Percentiles rank a stretch among this genome's conserved stretches.
These are phyloP conservation scores for Dianthus caryophyllus DNA, from an alignment of 148 eudicot genomes.

Conservation along the genomic window DNA sequence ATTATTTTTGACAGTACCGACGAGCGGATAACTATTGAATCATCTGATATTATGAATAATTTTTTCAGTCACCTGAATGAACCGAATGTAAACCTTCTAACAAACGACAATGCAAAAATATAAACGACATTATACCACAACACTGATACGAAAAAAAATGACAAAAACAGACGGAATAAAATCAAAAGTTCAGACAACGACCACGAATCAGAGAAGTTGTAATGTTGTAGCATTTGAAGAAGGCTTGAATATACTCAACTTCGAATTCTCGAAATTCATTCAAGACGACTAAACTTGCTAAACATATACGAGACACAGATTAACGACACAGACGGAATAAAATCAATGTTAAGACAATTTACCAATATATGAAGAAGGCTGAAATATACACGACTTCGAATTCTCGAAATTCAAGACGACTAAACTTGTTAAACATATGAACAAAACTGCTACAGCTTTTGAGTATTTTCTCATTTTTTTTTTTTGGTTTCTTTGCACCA, in stretches of 20 bases:
- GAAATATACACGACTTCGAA: slow-evolving; percentile 1
- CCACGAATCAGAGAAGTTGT: not conserved
- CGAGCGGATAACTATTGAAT: not conserved
- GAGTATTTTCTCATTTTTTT: slow-evolving; percentile 13
- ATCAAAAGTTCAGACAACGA: not conserved
- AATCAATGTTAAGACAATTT: not conserved
- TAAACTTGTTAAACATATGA: slow-evolving; percentile 17
- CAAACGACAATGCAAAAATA: no score
- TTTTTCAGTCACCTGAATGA: no score
- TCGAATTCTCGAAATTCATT: slow-evolving; percentile 14
- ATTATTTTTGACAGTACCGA: not conserved
- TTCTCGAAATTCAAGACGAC: slow-evolving; percentile 8
- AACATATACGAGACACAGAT: no score
- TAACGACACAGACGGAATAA: no score
- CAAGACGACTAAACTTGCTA: slow-evolving; percentile 9
- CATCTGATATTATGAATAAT: no score
- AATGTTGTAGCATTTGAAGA: not conserved
- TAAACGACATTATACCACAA: not conserved
- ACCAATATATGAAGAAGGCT: not conserved
- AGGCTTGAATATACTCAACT: not conserved
- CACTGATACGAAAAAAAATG: not conserved
- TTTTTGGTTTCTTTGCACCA: not conserved
- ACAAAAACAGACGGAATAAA: not conserved
- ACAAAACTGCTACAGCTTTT: not conserved
- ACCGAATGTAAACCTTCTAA: no score